phyloP scores from a whole-genome alignment of 176 grass and related monocot species.

The Alloteropsis semialata region DNA sequence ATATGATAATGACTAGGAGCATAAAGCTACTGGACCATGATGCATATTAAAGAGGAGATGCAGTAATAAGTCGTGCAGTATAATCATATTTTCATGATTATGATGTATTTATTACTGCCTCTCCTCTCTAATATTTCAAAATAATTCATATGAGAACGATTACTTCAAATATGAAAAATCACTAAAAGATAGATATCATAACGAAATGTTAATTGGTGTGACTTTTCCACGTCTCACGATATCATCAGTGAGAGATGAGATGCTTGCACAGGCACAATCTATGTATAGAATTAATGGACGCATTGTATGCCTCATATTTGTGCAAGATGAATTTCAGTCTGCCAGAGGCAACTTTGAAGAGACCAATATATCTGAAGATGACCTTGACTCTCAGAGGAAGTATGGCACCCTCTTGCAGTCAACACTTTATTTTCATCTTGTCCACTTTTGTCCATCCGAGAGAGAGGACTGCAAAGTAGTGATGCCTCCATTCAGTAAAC shows the following conservation, averaged over 20 bases:
- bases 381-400: constrained; percentile 35
- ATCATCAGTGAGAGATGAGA: background rate
- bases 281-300: background rate
- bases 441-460: constrained; percentile 5
- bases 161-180: background rate
- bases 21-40: background rate
- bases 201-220: background rate
- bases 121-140: background rate
- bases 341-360: background rate
- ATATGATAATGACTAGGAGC: background rate
- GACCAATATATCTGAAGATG: background rate
- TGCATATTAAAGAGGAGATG: too few species aligned
- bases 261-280: background rate
- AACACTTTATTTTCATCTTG: constrained; percentile 1
- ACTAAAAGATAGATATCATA: background rate
- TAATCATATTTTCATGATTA: background rate
- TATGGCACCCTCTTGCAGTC: constrained; percentile 21
- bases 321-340: background rate
- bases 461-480: constrained; percentile 21
- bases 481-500: constrained; percentile 9
- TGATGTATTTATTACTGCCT: background rate
- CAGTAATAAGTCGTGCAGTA: background rate
- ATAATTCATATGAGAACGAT: background rate
- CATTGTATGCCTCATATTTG: background rate
- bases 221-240: background rate